These are phyloP conservation scores for Pseudogymnoascus sp. DNA, from an alignment of 2,329 filamentous ascomycete species.

Conservation along the genomic window DNA sequence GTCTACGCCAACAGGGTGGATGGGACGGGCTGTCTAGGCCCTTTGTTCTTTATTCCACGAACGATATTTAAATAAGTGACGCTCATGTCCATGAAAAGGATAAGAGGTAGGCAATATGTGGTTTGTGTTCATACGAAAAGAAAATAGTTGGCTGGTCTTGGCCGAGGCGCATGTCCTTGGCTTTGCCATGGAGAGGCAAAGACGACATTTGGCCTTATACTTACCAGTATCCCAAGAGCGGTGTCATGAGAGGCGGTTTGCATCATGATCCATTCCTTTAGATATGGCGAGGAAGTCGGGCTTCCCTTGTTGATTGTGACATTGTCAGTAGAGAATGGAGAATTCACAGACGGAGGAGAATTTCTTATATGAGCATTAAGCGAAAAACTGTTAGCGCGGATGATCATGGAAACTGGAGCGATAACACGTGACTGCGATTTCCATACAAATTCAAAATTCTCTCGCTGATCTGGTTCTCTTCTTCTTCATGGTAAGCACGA, in stretches of 20 bases:
- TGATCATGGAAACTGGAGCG: neutral
- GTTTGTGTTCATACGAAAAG: conserved; percentile 20
- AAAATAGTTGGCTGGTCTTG: neutral
- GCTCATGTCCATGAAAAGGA: conserved; percentile 30
- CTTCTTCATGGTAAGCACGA: conserved; percentile 22
- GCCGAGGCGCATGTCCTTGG: neutral
- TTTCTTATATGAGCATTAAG: conserved; percentile 8
- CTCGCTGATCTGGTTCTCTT: conserved; percentile 4
- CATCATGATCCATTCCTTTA: neutral
- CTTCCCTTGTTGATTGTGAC: conserved; percentile 1
- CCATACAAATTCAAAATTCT: neutral
- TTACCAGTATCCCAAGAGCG: neutral
- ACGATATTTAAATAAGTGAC: conserved; percentile 34
- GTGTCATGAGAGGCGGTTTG: conserved; percentile 1
- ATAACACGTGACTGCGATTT: neutral
- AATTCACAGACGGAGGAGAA: neutral
- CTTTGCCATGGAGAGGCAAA: neutral
- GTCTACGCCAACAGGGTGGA: conserved; percentile 33
- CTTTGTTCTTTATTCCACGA: conserved; percentile 31
- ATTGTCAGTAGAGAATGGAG: neutral
- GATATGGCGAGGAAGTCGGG: neutral
- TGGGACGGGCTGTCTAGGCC: conserved; percentile 34
- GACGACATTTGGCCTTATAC: neutral
- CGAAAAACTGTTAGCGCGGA: conserved; percentile 11
- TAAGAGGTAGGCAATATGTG: conserved; percentile 35